Percentiles rank a stretch among this genome's conserved stretches.
These are phyloP conservation scores for Coemansia sp. DNA, from an alignment of 192 early-diverging fungal genomes.

Conservation along the genomic window DNA sequence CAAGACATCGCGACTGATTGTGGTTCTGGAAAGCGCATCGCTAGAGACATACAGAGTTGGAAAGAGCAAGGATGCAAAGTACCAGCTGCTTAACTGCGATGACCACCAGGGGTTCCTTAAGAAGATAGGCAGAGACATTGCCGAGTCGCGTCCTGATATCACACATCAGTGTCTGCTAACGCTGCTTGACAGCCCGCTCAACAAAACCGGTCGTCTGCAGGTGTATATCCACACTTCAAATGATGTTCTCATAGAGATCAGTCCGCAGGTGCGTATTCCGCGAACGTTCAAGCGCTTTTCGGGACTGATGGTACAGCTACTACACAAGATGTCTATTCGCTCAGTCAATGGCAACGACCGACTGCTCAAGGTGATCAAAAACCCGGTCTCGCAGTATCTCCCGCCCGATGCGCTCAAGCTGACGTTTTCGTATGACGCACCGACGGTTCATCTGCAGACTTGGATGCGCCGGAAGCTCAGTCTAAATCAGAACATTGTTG, in stretches of 20 bases:
- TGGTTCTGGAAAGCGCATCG: slow-evolving; percentile 86
- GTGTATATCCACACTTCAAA: slow-evolving; percentile 94
- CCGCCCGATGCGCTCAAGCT: slow-evolving; percentile 66
- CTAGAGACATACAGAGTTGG: slow-evolving; percentile 73
- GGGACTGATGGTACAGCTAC: slow-evolving; percentile 97
- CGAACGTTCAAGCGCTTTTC: slow-evolving; percentile 99
- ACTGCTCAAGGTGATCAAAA: slow-evolving; percentile 95
- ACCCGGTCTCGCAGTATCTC: slow-evolving; percentile 95
- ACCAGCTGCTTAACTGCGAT: slow-evolving; percentile 94
- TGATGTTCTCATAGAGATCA: slow-evolving; percentile 97
- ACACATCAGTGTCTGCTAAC: slow-evolving; percentile 87
- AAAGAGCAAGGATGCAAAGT: slow-evolving; percentile 63
- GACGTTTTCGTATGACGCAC: slow-evolving; percentile 86
- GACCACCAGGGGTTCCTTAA: slow-evolving; percentile 56
- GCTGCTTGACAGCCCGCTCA: slow-evolving; percentile 94
- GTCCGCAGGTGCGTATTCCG: slow-evolving; percentile 97
- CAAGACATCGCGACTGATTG: slow-evolving; percentile 80
- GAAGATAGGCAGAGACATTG: slow-evolving; percentile 15
- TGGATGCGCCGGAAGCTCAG: slow-evolving; percentile 78
- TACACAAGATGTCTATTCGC: slow-evolving; percentile 95
- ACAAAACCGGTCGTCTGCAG: slow-evolving; percentile 97
- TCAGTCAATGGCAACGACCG: slow-evolving; percentile 90
- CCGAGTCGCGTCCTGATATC: slow-evolving; percentile 34
- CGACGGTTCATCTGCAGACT: slow-evolving; percentile 76
- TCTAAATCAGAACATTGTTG: slow-evolving; percentile 76